These are phyloP conservation scores for Lactarius pseudohatsudake DNA, from an alignment of 768 basidiomycete species.

Conservation along the genomic window DNA sequence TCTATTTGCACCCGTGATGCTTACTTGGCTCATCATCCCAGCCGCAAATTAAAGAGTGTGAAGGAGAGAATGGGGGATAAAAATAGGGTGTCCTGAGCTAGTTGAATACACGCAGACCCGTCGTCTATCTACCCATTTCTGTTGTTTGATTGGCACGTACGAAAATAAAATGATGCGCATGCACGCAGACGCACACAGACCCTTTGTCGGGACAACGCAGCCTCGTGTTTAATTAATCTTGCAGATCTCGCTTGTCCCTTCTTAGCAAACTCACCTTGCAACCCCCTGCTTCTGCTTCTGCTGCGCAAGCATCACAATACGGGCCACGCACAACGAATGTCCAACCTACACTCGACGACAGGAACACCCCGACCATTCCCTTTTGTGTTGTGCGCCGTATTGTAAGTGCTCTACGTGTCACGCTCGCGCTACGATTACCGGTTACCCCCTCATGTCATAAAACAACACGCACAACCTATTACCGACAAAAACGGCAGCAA, in stretches of 20 bases:
- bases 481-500: neutral
- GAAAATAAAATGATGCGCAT: neutral
- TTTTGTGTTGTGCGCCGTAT: neutral
- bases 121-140: neutral
- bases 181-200: neutral
- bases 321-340: neutral
- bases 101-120: neutral
- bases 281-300: neutral
- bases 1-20: neutral
- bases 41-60: too few relatives aligned
- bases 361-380: neutral
- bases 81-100: neutral
- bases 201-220: neutral
- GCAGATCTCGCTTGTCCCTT: conserved; percentile 16
- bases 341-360: neutral
- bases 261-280: too few relatives aligned
- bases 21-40: too few relatives aligned
- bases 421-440: neutral
- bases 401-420: neutral
- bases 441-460: neutral
- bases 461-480: neutral
- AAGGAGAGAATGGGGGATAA: neutral
- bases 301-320: neutral
- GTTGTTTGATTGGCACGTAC: neutral
- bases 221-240: conserved; percentile 27